phyloP scores from a whole-genome alignment of 352 stramenopile species.

The Globisporangium mamillatum region DNA sequence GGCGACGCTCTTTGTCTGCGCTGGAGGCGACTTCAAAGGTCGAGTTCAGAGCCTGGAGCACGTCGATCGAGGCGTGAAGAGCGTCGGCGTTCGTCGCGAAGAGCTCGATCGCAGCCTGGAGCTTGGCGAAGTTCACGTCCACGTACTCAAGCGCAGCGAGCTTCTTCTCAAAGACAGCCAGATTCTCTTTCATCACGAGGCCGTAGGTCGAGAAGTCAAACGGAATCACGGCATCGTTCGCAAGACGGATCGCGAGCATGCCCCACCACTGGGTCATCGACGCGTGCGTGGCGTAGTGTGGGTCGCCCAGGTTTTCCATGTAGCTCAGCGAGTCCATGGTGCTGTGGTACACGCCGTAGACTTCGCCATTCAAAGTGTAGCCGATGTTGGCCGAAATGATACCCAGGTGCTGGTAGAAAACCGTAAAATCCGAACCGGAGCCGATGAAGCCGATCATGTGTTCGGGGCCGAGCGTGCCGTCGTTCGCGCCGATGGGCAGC shows the following conservation, averaged over 20 bases:
- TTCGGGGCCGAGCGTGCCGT: slow-evolving; percentile 31
- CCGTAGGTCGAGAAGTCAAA: slow-evolving; percentile 74
- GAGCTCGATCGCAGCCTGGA: slow-evolving; percentile 40
- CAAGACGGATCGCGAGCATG: slow-evolving; percentile 52
- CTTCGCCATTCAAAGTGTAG: slow-evolving; percentile 29
- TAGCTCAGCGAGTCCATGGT: slow-evolving; percentile 84
- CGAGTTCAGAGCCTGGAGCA: slow-evolving; percentile 7
- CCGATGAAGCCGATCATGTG: slow-evolving; percentile 46
- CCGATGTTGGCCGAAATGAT: slow-evolving; percentile 70
- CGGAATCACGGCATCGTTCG: slow-evolving; percentile 50
- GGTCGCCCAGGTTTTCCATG: slow-evolving; percentile 54
- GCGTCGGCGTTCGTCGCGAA: slow-evolving; percentile 31
- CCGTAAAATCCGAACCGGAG: slow-evolving; percentile 62
- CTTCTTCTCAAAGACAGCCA: slow-evolving; percentile 29
- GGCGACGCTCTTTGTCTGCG: background rate
- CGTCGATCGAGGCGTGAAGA: slow-evolving; percentile 25
- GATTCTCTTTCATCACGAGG: slow-evolving; percentile 47
- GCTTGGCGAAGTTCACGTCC: slow-evolving; percentile 27
- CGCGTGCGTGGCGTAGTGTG: slow-evolving; percentile 48
- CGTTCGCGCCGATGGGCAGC: slow-evolving; percentile 22
- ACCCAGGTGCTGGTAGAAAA: slow-evolving; percentile 79
- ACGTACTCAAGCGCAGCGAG: slow-evolving; percentile 15
- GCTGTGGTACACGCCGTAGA: slow-evolving; percentile 83
- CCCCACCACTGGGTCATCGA: slow-evolving; percentile 60
- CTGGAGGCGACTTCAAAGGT: background rate